Conservation (phyloP, 1,139 yeast genomes). For the Yamadazyma trypodendri region DNA sequence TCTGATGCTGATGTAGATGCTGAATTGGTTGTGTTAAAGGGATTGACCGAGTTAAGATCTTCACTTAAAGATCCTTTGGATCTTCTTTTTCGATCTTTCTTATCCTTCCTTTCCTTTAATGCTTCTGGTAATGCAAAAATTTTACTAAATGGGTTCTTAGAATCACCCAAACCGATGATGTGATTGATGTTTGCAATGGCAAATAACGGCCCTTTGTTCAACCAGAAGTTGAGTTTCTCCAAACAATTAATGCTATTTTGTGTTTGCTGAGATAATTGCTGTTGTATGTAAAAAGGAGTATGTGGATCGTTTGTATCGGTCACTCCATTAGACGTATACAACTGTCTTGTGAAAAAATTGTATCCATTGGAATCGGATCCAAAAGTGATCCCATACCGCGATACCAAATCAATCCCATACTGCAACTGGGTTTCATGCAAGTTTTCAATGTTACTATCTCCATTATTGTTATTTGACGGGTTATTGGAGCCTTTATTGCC, state of each 20-base stretch:
- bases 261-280: conserved; percentile 21
- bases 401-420: conserved; percentile 61
- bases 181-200: conserved; percentile 75
- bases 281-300: conserved; percentile 34
- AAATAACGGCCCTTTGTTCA: conserved; percentile 70
- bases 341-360: conserved; percentile 57
- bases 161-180: conserved; percentile 73
- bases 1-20: conserved; percentile 42
- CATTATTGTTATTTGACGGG: neutral
- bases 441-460: conserved; percentile 20
- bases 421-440: conserved; percentile 46
- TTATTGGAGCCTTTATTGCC: conserved; percentile 23
- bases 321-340: conserved; percentile 39
- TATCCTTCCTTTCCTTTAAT: conserved; percentile 66
- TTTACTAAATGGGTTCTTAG: conserved; percentile 71
- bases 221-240: conserved; percentile 70
- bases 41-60: conserved; percentile 8
- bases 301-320: conserved; percentile 28
- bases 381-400: conserved; percentile 67
- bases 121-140: conserved; percentile 70
- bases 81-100: conserved; percentile 64
- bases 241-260: conserved; percentile 31
- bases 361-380: conserved; percentile 68
- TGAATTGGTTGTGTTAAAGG: conserved; percentile 21
- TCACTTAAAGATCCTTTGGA: conserved; percentile 27